Evolutionary conservation across 148 eudicot genomes (phyloP).

Genomic region (Chenopodium album): DNA sequence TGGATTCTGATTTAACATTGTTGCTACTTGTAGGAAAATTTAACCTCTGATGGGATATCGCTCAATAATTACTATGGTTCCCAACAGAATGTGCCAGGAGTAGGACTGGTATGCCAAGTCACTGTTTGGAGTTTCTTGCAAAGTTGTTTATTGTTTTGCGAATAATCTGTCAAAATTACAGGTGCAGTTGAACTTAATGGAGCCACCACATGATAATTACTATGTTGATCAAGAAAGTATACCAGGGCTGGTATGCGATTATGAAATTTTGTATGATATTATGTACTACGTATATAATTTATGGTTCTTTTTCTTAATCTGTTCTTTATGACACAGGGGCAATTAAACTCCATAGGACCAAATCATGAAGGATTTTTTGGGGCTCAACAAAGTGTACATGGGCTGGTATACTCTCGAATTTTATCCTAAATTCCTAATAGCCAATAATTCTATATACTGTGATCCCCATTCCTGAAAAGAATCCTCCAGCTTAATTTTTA

Average conservation of each 20-base stretch:
- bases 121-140: conserved; percentile 3
- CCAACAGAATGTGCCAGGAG: conserved; percentile 73
- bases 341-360: conserved; percentile 62
- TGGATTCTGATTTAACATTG: not conserved
- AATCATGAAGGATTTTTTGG: conserved; percentile 80
- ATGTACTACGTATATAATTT: not conserved
- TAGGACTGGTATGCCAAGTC: conserved; percentile 62
- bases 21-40: conserved; percentile 45
- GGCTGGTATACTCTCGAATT: conserved; percentile 47
- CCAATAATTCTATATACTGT: not conserved
- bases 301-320: not conserved
- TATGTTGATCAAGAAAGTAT: conserved; percentile 73
- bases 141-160: not conserved
- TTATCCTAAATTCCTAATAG: not conserved
- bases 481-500: not conserved
- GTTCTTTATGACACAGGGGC: conserved; percentile 46
- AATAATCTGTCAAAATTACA: conserved; percentile 25
- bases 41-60: conserved; percentile 57
- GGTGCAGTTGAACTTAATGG: conserved; percentile 93
- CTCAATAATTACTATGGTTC: conserved; percentile 65
- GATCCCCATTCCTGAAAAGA: not conserved
- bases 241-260: conserved; percentile 77
- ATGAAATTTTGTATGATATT: not conserved
- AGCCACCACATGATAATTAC: conserved; percentile 88
- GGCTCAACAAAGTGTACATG: conserved; percentile 71